phyloP scores from a whole-genome alignment of 2,329 filamentous ascomycete genomes.

The Colletotrichum sp. region DNA sequence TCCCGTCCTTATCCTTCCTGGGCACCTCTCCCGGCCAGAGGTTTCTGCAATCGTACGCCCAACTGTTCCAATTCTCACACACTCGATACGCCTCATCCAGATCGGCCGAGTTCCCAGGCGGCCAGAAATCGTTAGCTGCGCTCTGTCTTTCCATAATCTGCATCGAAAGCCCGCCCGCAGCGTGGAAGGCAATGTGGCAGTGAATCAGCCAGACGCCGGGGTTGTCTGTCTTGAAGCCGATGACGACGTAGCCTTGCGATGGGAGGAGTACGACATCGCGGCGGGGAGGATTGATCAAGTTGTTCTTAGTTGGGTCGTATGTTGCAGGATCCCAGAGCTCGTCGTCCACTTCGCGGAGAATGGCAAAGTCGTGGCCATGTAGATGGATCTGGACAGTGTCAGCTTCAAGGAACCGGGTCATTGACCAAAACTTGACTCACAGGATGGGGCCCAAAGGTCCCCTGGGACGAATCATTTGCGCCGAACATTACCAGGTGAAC shows the following conservation, averaged over 20 bases:
- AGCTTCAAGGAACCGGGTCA: constrained; percentile 47
- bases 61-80: constrained; percentile 7
- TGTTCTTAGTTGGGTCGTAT: constrained; percentile 20
- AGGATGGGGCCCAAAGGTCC: not conserved
- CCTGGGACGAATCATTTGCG: not conserved
- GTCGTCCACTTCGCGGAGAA: constrained; percentile 35
- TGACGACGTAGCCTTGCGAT: constrained; percentile 44
- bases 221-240: constrained; percentile 54
- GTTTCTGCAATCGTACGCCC: constrained; percentile 13
- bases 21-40: not conserved
- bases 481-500: not conserved
- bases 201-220: constrained; percentile 54
- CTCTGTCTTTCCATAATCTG: constrained; percentile 2
- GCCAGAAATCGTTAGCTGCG: not conserved
- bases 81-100: not conserved
- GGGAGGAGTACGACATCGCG: constrained; percentile 56
- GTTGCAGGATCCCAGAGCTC: constrained; percentile 2
- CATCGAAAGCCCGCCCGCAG: constrained; percentile 27
- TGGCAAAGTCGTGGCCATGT: constrained; percentile 54
- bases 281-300: constrained; percentile 52
- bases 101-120: not conserved
- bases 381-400: constrained; percentile 48
- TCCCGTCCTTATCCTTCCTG: not conserved
- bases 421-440: not conserved
- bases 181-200: constrained; percentile 54